A percentile compares a stretch with the other conserved stretches of the same genome.
Evolutionary conservation across 345 rosid species (phyloP).

Genomic region (Dipteronia dyeriana): DNA sequence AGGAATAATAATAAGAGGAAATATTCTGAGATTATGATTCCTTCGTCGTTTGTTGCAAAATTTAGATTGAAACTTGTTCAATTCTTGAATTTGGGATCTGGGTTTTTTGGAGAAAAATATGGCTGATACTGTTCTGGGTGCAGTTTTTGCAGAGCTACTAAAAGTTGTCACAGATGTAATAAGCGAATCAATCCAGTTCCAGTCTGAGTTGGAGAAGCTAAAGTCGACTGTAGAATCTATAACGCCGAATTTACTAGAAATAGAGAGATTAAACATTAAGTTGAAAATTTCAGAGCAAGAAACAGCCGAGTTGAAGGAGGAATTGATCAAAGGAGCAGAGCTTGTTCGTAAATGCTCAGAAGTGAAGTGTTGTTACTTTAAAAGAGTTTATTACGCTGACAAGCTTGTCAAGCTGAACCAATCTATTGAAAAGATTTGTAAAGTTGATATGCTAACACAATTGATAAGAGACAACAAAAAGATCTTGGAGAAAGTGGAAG

Average conservation of each 20-base stretch:
- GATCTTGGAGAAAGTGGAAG: too few species aligned
- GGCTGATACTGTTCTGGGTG: conserved; percentile 15
- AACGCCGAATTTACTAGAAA: conserved; percentile 1
- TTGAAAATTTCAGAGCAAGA: conserved; percentile 18
- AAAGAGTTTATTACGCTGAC: too few species aligned
- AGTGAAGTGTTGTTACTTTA: too few species aligned
- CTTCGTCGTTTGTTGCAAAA: conserved; percentile 19
- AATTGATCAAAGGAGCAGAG: too few species aligned
- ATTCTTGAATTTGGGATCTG: neutral
- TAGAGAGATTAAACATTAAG: conserved; percentile 10
- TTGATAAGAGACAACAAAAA: too few species aligned
- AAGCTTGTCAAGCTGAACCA: too few species aligned
- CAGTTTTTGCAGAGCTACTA: conserved; percentile 22
- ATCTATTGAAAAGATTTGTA: too few species aligned
- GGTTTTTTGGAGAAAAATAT: neutral
- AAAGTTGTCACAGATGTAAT: conserved; percentile 2
- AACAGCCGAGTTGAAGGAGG: neutral
- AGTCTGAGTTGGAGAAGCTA: conserved; percentile 19
- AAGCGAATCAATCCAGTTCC: conserved; percentile 13
- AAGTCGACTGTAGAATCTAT: conserved; percentile 15
- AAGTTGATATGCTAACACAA: too few species aligned
- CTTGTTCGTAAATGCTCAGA: too few species aligned
- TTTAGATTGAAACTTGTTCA: neutral
- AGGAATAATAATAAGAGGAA: too few species aligned
- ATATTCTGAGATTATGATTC: neutral